Evolutionary conservation across 2,329 filamentous ascomycete genomes (phyloP).

Genomic region (Setomelanomma holmii): DNA sequence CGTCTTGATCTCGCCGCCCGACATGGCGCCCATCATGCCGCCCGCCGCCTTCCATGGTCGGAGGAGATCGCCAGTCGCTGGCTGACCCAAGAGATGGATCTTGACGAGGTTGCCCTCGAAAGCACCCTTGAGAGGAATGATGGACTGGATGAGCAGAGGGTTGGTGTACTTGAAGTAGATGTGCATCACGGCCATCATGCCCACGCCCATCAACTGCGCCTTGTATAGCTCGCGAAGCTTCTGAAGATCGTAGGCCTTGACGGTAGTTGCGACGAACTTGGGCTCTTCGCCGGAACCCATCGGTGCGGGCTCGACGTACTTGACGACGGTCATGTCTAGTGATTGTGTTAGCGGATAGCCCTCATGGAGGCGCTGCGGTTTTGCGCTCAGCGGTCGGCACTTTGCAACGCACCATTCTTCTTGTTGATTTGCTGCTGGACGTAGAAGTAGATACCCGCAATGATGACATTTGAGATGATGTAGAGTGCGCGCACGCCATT

Average conservation of each 20-base stretch:
- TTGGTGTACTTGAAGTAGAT: constrained; percentile 99
- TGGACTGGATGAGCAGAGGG: constrained; percentile 96
- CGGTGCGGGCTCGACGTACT: constrained; percentile 95
- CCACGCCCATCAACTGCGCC: constrained; percentile 91
- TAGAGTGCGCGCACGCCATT: constrained; percentile 70
- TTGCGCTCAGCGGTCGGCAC: no score
- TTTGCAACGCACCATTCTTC: constrained; percentile 93
- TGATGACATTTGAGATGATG: constrained; percentile 79
- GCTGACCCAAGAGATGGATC: constrained; percentile 88
- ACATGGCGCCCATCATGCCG: constrained; percentile 82
- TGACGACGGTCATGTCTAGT: constrained; percentile 92
- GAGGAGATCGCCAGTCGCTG: constrained; percentile 89
- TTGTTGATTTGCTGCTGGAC: constrained; percentile 85
- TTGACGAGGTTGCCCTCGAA: constrained; percentile 96
- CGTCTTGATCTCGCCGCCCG: constrained; percentile 78
- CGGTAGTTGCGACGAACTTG: constrained; percentile 94
- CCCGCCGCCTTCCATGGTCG: constrained; percentile 89
- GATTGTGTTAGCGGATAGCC: no score
- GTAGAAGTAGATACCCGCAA: constrained; percentile 83
- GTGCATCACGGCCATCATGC: constrained; percentile 99
- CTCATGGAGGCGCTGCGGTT: no score
- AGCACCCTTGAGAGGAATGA: constrained; percentile 95
- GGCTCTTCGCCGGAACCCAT: constrained; percentile 94
- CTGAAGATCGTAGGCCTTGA: constrained; percentile 90
- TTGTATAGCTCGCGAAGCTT: constrained; percentile 89